phyloP scores from a whole-genome alignment of 129 eudicot genomes.

The Glebionis coronaria region DNA sequence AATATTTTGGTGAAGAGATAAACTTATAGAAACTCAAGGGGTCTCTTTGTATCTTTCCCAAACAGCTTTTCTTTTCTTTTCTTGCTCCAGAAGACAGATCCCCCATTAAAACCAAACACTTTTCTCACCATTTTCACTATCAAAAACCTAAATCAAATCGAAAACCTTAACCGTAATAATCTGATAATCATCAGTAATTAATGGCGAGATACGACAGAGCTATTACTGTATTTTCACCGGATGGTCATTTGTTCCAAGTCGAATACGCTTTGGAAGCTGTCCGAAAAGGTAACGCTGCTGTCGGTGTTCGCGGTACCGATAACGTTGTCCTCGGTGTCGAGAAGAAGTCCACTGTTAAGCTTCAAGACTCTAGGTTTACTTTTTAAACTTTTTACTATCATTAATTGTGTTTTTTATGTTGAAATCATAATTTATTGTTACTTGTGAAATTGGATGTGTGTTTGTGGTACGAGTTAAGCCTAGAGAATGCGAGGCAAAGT shows the following conservation, averaged over 20 bases:
- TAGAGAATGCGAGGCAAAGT: neutral
- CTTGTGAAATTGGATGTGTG: conserved; percentile 13
- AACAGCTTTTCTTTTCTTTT: conserved; percentile 15
- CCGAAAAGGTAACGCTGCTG: conserved; percentile 90
- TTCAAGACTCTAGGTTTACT: conserved; percentile 71
- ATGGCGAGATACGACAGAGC: conserved; percentile 93
- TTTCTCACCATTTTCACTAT: neutral
- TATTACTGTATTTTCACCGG: conserved; percentile 83
- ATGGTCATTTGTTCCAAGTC: conserved; percentile 82
- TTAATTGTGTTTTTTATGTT: too few species aligned
- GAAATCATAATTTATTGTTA: neutral
- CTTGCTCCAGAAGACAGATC: conserved; percentile 45
- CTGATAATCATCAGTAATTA: neutral
- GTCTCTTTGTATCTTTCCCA: neutral
- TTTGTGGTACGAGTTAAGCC: neutral
- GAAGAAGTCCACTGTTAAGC: conserved; percentile 79
- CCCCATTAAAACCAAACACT: neutral
- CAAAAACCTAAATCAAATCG: too few species aligned
- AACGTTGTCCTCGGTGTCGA: conserved; percentile 74
- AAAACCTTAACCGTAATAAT: too few species aligned
- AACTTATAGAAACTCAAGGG: conserved; percentile 7
- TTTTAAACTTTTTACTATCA: too few species aligned
- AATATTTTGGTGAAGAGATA: neutral
- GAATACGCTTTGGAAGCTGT: conserved; percentile 91
- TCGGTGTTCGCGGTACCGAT: conserved; percentile 84